These are phyloP conservation scores for Trypanosoma cruzi DNA, from an alignment of 208 protist species.

Conservation along the genomic window DNA sequence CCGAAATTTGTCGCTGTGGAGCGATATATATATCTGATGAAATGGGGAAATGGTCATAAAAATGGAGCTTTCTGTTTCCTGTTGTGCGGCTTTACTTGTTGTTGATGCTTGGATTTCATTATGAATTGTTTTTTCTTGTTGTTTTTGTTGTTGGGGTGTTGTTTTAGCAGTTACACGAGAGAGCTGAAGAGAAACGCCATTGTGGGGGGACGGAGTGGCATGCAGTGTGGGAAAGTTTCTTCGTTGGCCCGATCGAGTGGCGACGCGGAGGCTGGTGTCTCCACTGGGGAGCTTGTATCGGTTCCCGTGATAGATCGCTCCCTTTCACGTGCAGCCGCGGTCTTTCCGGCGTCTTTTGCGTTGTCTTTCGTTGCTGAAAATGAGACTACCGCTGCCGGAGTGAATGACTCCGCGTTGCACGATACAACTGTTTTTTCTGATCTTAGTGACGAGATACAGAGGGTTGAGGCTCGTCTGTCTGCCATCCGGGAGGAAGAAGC, in stretches of 20 bases:
- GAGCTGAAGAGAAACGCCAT: no score
- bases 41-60: no score
- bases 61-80: no score
- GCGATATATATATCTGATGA: no score
- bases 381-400: background rate
- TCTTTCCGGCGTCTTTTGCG: background rate
- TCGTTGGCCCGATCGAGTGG: background rate
- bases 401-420: background rate
- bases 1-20: no score
- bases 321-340: constrained; percentile 11
- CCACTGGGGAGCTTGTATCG: background rate
- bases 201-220: background rate
- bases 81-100: background rate
- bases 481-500: constrained; percentile 27
- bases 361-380: background rate
- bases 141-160: background rate
- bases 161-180: background rate
- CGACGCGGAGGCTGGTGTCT: background rate
- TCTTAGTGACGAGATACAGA: constrained; percentile 32
- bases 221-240: background rate
- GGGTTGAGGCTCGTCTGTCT: constrained; percentile 27
- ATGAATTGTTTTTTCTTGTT: constrained; percentile 2
- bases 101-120: background rate
- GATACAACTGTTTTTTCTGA: constrained; percentile 23
- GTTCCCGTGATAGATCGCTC: background rate